phyloP scores from a whole-genome alignment of 495 filamentous ascomycete species.

The Immersiella caudata region DNA sequence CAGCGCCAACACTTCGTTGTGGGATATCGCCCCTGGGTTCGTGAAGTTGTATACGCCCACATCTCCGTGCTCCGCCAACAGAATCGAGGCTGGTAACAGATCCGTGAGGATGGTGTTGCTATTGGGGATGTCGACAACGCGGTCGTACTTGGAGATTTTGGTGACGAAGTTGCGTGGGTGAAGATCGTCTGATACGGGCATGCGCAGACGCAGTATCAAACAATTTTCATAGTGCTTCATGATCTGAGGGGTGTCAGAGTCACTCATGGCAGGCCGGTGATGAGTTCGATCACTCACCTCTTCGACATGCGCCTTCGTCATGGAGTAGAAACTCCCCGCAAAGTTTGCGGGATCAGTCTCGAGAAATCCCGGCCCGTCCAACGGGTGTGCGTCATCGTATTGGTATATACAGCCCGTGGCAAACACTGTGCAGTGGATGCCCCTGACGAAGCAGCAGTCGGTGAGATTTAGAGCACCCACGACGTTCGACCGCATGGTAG shows the following conservation, averaged over 20 bases:
- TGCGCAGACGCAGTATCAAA: slow-evolving; percentile 64
- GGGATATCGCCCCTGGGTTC: slow-evolving; percentile 67
- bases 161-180: slow-evolving; percentile 69
- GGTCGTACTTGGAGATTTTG: slow-evolving; percentile 66
- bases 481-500: slow-evolving; percentile 65
- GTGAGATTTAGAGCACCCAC: slow-evolving; percentile 65
- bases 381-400: slow-evolving; percentile 60
- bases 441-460: slow-evolving; percentile 58
- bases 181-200: slow-evolving; percentile 70
- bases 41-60: slow-evolving; percentile 70
- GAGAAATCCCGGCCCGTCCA: slow-evolving; percentile 59
- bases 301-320: slow-evolving; percentile 66
- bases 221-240: slow-evolving; percentile 62
- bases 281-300: slow-evolving; percentile 46
- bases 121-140: slow-evolving; percentile 67
- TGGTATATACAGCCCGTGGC: slow-evolving; percentile 68
- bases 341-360: slow-evolving; percentile 69
- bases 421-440: slow-evolving; percentile 65
- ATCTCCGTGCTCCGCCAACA: slow-evolving; percentile 62
- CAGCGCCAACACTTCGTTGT: slow-evolving; percentile 65
- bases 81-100: slow-evolving; percentile 61
- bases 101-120: slow-evolving; percentile 68
- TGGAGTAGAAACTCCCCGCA: slow-evolving; percentile 66
- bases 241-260: slow-evolving; percentile 43
- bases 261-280: not conserved